Conservation (phyloP, 1,139 yeast genomes). For the Kluyveromyces sp. region DNA sequence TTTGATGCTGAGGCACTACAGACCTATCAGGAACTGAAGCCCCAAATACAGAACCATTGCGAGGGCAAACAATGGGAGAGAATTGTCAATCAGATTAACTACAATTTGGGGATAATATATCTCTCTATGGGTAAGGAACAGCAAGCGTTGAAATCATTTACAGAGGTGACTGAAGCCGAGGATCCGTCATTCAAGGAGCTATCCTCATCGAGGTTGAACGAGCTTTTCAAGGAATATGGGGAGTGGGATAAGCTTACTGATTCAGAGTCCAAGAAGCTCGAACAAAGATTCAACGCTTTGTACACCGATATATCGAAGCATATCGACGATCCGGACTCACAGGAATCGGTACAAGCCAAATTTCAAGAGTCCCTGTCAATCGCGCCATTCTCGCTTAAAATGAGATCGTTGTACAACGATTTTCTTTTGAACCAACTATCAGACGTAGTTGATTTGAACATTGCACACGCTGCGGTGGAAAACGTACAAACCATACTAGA, state of each 20-base stretch:
- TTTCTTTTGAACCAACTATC: conserved; percentile 10
- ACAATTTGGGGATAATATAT: conserved; percentile 26
- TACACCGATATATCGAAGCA: not conserved
- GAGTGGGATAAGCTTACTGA: conserved; percentile 20
- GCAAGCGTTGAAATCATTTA: conserved; percentile 23
- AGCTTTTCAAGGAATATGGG: conserved; percentile 27
- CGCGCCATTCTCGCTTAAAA: conserved; percentile 10
- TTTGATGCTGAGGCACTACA: conserved; percentile 8
- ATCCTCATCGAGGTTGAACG: conserved; percentile 19
- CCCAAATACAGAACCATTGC: conserved; percentile 6
- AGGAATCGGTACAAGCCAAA: conserved; percentile 10
- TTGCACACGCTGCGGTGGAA: conserved; percentile 15
- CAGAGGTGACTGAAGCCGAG: conserved; percentile 12
- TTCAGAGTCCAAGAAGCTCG: conserved; percentile 2
- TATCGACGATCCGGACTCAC: not conserved
- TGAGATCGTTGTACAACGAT: conserved; percentile 10
- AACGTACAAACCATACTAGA: conserved; percentile 22
- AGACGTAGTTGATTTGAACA: conserved; percentile 17
- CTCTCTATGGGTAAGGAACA: conserved; percentile 24
- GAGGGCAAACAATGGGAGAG: conserved; percentile 7
- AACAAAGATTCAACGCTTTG: not conserved
- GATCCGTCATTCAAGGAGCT: conserved; percentile 19
- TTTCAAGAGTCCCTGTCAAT: conserved; percentile 5
- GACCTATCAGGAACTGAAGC: conserved; percentile 7
- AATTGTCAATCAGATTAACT: conserved; percentile 15